These are phyloP conservation scores for Paramecium octaurelia DNA, from an alignment of 73 alveolate genomes.

Conservation along the genomic window DNA sequence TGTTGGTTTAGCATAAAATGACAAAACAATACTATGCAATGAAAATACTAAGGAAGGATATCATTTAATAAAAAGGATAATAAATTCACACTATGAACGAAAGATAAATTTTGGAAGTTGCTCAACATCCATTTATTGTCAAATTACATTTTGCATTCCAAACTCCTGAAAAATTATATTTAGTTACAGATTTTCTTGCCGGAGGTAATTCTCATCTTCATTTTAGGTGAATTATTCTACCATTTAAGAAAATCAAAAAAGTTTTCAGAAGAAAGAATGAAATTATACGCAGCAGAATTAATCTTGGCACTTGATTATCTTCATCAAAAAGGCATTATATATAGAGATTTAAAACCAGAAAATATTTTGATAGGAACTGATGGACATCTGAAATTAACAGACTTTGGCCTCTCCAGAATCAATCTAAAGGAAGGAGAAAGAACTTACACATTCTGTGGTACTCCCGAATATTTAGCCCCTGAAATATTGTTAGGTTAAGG, in stretches of 20 bases:
- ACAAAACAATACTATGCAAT: constrained; percentile 66
- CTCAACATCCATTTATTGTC: constrained; percentile 78
- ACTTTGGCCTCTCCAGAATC: constrained; percentile 85
- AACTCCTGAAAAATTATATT: constrained; percentile 81
- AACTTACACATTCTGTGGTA: constrained; percentile 75
- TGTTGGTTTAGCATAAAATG: constrained; percentile 60
- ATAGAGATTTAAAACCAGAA: constrained; percentile 88
- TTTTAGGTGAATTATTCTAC: constrained; percentile 86
- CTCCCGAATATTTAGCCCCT: constrained; percentile 80
- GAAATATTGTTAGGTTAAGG: constrained; percentile 66
- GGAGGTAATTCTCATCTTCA: constrained; percentile 82
- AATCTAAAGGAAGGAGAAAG: constrained; percentile 73
- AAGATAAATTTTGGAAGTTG: constrained; percentile 73
- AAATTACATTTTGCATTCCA: constrained; percentile 81
- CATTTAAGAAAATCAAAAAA: constrained; percentile 2
- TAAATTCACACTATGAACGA: constrained; percentile 72
- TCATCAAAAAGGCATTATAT: constrained; percentile 69
- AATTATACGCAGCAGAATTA: constrained; percentile 62
- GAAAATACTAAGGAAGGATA: constrained; percentile 61
- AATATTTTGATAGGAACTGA: constrained; percentile 72
- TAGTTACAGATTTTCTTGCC: constrained; percentile 83
- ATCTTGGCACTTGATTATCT: constrained; percentile 72
- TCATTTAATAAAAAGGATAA: constrained; percentile 7
- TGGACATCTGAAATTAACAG: constrained; percentile 84
- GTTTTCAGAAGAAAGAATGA: constrained; percentile 15